Conservation (phyloP, 352 stramenopile species). For the Globisporangium nunn region DNA sequence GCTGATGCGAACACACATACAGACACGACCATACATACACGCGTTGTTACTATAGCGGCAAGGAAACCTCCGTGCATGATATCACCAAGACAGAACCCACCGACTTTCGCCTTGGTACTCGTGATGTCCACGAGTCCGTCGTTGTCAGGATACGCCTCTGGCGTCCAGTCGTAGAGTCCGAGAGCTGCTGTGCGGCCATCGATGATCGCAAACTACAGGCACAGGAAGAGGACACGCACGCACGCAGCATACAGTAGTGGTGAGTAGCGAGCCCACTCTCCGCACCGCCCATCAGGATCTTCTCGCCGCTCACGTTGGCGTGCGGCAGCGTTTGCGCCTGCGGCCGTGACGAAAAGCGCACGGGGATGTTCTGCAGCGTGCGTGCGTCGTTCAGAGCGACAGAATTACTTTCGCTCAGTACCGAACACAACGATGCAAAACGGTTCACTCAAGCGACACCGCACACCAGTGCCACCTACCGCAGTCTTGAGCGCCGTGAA, state of each 20-base stretch:
- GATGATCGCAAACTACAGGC: background rate
- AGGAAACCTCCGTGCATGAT: no score
- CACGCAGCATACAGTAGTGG: background rate
- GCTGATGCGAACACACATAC: background rate
- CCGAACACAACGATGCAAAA: no score
- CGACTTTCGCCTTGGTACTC: background rate
- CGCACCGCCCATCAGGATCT: no score
- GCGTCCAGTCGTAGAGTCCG: background rate
- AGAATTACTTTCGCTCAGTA: background rate
- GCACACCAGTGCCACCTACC: background rate
- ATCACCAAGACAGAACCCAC: no score
- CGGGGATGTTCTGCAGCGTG: background rate
- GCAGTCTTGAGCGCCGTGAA: background rate
- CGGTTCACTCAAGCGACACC: background rate
- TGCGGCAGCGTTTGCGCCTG: background rate
- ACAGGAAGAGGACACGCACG: background rate
- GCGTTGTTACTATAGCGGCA: no score
- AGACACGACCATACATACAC: background rate
- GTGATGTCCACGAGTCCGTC: constrained; percentile 1
- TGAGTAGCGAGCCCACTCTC: background rate
- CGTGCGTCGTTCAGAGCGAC: background rate
- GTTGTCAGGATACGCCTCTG: background rate
- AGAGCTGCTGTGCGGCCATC: background rate
- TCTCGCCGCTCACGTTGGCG: background rate
- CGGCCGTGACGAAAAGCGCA: background rate